Conservation (phyloP, 108 stramenopile genomes). For the Thalassiosira profunda region DNA sequence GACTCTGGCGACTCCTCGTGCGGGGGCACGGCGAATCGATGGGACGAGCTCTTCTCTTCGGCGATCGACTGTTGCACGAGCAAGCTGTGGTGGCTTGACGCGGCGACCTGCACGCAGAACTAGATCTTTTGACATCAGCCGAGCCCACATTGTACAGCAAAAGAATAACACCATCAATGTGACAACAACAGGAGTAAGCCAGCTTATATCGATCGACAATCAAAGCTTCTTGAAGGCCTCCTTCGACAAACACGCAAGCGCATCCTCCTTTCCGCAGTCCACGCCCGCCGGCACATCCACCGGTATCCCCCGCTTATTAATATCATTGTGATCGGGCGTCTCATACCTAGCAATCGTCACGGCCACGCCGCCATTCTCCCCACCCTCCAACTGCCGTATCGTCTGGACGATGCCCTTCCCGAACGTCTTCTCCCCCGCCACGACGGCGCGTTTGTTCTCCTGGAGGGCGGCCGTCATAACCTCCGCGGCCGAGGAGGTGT, state of each 20-base stretch:
- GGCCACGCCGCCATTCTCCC: slow-evolving; percentile 83
- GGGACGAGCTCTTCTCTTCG: too few species aligned
- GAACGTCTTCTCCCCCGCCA: slow-evolving; percentile 84
- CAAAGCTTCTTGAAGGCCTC: slow-evolving; percentile 29
- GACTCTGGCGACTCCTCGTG: too few species aligned
- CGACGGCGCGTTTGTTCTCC: slow-evolving; percentile 84
- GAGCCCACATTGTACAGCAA: too few species aligned
- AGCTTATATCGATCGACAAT: too few species aligned
- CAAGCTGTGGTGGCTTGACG: too few species aligned
- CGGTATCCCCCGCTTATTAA: slow-evolving; percentile 86
- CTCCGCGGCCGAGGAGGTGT: slow-evolving; percentile 92
- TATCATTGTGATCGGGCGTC: slow-evolving; percentile 87
- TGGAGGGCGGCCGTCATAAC: slow-evolving; percentile 90
- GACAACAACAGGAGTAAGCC: too few species aligned
- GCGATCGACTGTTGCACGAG: too few species aligned
- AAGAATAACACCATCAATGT: too few species aligned
- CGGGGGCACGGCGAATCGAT: too few species aligned
- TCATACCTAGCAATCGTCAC: slow-evolving; percentile 92
- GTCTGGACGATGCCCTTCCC: slow-evolving; percentile 96
- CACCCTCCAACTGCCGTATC: slow-evolving; percentile 63
- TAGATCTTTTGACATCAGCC: too few species aligned
- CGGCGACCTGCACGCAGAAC: too few species aligned
- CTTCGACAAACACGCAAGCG: slow-evolving; percentile 57
- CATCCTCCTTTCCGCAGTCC: slow-evolving; percentile 83
- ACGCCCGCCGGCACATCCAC: slow-evolving; percentile 63